phyloP scores from a whole-genome alignment of 2,329 filamentous ascomycete genomes.

The Rasamsonia emersonii region DNA sequence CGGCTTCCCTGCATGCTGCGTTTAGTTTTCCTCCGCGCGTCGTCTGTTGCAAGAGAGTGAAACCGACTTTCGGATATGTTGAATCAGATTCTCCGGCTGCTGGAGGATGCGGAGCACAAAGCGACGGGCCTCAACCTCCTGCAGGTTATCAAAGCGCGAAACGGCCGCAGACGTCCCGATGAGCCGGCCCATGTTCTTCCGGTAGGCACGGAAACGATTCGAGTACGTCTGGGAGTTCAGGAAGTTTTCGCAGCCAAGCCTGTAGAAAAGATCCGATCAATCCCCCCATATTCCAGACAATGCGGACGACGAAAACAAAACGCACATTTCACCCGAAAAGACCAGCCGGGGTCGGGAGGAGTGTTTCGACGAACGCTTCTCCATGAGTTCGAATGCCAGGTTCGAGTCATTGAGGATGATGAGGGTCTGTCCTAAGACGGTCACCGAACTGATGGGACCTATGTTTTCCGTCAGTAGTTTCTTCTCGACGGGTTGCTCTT shows the following conservation, averaged over 20 bases:
- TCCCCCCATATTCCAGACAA: not conserved
- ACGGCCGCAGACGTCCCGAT: conserved; percentile 5
- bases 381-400: conserved; percentile 31
- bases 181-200: conserved; percentile 3
- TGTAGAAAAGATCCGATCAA: not conserved
- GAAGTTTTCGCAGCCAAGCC: conserved; percentile 4
- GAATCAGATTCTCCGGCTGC: conserved; percentile 1
- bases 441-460: conserved; percentile 29
- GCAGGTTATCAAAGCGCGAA: conserved; percentile 5
- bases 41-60: too few relatives aligned
- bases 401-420: conserved; percentile 33
- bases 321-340: conserved; percentile 15
- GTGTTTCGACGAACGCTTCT: conserved; percentile 26
- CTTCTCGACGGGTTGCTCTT: too few relatives aligned
- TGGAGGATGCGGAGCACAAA: conserved; percentile 5
- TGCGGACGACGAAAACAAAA: not conserved
- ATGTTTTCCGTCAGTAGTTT: too few relatives aligned
- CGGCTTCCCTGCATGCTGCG: conserved; percentile 21
- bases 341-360: conserved; percentile 27
- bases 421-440: conserved; percentile 33
- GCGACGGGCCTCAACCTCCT: conserved; percentile 6
- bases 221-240: conserved; percentile 5
- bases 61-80: conserved; percentile 7
- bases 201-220: conserved; percentile 4
- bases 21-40: not conserved